Evolutionary conservation across 1,284 basidiomycete genomes (phyloP).

Genomic region (Phaffia rhodozyma): DNA sequence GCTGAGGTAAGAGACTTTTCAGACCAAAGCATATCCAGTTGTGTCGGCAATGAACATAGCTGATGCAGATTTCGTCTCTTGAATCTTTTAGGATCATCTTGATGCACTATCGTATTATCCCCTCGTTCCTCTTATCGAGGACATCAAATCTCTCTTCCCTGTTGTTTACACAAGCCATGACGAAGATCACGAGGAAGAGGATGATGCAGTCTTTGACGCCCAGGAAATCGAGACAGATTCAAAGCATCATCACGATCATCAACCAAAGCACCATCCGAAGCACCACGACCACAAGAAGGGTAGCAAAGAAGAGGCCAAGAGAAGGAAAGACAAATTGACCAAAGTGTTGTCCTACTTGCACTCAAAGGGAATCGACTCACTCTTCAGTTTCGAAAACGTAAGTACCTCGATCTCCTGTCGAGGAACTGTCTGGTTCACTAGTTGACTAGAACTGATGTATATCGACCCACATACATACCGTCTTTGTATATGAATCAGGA

Average conservation of each 20-base stretch:
- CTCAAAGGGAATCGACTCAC: constrained; percentile 61
- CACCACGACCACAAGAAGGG: too few species aligned
- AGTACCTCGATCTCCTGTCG: neutral
- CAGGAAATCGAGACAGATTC: too few species aligned
- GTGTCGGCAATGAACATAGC: neutral
- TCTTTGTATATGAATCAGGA: constrained; percentile 32
- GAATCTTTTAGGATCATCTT: constrained; percentile 28
- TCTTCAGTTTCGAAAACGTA: constrained; percentile 63
- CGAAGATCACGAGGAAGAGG: too few species aligned
- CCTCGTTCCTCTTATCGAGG: constrained; percentile 35
- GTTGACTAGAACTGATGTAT: too few species aligned
- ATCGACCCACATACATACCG: neutral
- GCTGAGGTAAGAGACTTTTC: constrained; percentile 43
- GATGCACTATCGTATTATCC: constrained; percentile 38
- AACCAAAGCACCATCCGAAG: too few species aligned
- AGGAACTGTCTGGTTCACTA: neutral
- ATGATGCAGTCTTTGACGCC: too few species aligned
- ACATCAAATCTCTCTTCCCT: constrained; percentile 28
- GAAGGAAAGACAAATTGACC: constrained; percentile 39
- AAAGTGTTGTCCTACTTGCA: constrained; percentile 76
- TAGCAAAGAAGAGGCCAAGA: constrained; percentile 19
- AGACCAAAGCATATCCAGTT: neutral
- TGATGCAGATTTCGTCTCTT: neutral
- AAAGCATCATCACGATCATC: too few species aligned
- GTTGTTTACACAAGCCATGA: constrained; percentile 22